Conservation (phyloP, 257 asterid genomes). For the Leptodermis oblonga region DNA sequence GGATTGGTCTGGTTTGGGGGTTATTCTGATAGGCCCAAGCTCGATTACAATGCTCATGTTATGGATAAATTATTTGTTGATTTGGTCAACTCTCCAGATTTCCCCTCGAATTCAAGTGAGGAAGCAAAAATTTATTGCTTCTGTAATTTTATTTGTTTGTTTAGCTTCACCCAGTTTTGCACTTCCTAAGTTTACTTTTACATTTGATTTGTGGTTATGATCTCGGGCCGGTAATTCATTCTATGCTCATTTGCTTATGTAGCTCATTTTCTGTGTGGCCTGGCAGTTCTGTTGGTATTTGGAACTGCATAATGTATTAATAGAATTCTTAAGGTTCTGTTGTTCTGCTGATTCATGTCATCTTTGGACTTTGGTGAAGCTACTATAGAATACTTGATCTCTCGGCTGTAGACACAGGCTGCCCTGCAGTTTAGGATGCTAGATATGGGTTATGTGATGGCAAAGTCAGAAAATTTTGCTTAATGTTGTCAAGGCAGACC, state of each 20-base stretch:
- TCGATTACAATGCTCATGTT: slow-evolving; percentile 74
- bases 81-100: slow-evolving; percentile 55
- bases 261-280: too few relatives aligned
- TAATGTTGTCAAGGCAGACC: too few relatives aligned
- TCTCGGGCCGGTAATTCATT: neutral
- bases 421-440: too few relatives aligned
- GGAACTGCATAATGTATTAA: too few relatives aligned
- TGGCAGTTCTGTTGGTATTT: too few relatives aligned
- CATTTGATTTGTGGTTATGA: neutral
- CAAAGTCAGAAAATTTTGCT: too few relatives aligned
- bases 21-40: slow-evolving; percentile 81
- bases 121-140: neutral
- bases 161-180: neutral
- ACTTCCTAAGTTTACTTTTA: neutral
- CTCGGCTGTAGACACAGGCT: too few relatives aligned
- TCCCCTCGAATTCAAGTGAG: slow-evolving; percentile 58
- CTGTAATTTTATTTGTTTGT: neutral
- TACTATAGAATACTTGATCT: too few relatives aligned
- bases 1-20: slow-evolving; percentile 99
- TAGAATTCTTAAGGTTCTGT: too few relatives aligned
- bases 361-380: too few relatives aligned
- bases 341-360: too few relatives aligned
- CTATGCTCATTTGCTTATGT: neutral
- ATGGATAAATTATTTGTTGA: slow-evolving; percentile 88
- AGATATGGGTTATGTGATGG: too few relatives aligned